Evolutionary conservation across 768 basidiomycete genomes (phyloP).

Genomic region (Mycena venus): DNA sequence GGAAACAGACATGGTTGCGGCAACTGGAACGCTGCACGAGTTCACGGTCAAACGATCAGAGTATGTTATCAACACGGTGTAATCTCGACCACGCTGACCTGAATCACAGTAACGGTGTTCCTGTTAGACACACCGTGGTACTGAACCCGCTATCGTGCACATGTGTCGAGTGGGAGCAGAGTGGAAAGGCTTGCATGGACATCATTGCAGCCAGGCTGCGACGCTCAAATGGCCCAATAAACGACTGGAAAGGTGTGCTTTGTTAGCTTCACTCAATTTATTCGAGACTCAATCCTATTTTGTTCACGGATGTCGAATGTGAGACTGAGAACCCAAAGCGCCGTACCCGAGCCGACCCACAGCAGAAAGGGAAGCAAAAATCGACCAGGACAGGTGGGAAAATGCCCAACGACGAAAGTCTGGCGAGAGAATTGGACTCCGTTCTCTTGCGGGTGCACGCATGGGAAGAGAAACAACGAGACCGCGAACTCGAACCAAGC

Average conservation of each 20-base stretch:
- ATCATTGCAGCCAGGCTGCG: background rate
- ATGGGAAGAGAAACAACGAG: background rate
- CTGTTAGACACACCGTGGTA: background rate
- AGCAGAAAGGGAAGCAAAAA: background rate
- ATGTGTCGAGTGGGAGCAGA: background rate
- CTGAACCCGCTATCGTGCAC: background rate
- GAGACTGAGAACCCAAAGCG: background rate
- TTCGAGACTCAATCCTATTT: no score
- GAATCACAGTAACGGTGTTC: background rate
- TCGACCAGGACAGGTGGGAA: background rate
- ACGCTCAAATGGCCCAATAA: background rate
- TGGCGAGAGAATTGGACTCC: background rate
- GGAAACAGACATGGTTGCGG: background rate
- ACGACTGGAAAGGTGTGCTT: background rate
- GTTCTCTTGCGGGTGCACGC: no score
- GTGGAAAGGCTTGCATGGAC: background rate
- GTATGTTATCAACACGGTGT: no score
- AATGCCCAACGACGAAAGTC: background rate
- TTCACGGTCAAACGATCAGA: background rate
- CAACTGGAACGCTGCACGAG: background rate
- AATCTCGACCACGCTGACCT: no score
- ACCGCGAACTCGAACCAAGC: background rate
- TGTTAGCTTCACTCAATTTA: background rate
- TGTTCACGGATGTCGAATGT: background rate
- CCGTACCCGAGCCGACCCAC: no score